Base-by-base conservation (phyloP, 805 yeast genomes). In the Lachancea waltii region DNA sequence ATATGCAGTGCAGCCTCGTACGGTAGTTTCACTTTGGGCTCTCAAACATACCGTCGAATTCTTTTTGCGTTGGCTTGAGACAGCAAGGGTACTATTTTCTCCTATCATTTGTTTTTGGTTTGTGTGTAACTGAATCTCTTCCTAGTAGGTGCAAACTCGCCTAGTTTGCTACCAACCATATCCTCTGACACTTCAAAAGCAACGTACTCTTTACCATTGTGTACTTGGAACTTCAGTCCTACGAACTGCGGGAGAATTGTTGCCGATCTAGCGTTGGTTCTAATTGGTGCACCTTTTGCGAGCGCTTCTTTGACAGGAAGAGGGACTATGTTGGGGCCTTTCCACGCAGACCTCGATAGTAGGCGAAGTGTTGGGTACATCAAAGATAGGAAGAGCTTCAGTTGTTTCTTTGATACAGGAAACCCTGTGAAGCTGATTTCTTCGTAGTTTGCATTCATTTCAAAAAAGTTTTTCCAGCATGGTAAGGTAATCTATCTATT, bases 211-310 rank as follows among this genome's bases (percentile, higher is more conserved):
- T 82, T 85, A 20, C 98, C 98, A 63, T 92, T 92, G 65, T 92
- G 98, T 24, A 92, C 85, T 63, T 92, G 95, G 62, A 92, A 92
- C 51, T 79, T 82, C 40, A 92, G 69, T 4, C 98, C 98, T 23
- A 92, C 95, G 64, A 92, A 90, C 58, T 86, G 95, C 15, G 98
- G 98, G 35, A 92, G 67, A 38, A 92, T 85, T 14, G 97, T 92
- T 57, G 97, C 92, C 24, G 90, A 69, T 60, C 98, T 76, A 30
- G 97, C 96, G 52, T 87, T 85, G n/a, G 98, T 92, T 65, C 96
- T 74, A 44, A 92, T 85, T 3, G 97, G 95, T 2, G 85, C 73
- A 14, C 84, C 84, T 38, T 79, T 79, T 47, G 77, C 76, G 43
- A 79, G 65, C 22, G 97, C 97, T 49, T 85, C 81, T 26, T 81